Percentiles rank a stretch among this genome's conserved stretches.
These are phyloP conservation scores for Sphagnum magellanicum DNA, from an alignment of 228 moss, liverwort and hornwort genomes.

Conservation along the genomic window DNA sequence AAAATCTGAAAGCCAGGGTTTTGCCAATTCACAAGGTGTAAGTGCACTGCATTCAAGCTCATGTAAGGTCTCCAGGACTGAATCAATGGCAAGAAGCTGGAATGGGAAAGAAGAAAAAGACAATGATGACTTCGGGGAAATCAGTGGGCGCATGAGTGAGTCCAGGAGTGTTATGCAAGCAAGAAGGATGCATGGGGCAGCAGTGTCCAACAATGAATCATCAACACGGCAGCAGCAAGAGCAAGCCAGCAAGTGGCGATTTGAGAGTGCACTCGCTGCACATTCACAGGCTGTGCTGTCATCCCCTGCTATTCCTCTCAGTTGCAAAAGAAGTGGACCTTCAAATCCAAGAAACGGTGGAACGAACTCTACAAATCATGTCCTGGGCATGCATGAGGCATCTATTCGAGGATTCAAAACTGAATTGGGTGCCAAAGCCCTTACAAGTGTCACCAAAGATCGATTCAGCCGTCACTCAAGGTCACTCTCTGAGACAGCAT, in stretches of 20 bases:
- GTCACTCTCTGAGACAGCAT: no score
- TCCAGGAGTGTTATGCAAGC: constrained; percentile 13
- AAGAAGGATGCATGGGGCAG: constrained; percentile 12
- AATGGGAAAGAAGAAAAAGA: constrained; percentile 21
- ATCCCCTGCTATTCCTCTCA: constrained; percentile 14
- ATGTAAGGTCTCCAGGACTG: constrained; percentile 12
- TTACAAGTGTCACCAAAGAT: no score
- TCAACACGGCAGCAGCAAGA: no score
- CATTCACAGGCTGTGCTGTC: neutral
- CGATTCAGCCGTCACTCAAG: no score
- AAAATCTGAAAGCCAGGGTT: no score
- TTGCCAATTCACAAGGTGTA: neutral
- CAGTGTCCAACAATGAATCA: no score
- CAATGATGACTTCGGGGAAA: neutral
- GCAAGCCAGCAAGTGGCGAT: neutral
- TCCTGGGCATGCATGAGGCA: constrained; percentile 36
- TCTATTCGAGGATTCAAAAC: constrained; percentile 44
- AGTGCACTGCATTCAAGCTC: constrained; percentile 9
- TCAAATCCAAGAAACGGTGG: neutral
- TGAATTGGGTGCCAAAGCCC: constrained; percentile 6
- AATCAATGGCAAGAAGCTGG: constrained; percentile 20
- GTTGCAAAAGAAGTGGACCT: constrained; percentile 3
- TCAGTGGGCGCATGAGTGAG: constrained; percentile 20
- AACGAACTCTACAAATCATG: neutral
- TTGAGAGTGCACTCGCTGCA: constrained; percentile 7